Conservation (phyloP, 2,329 filamentous ascomycete species). For the Diplocarpon mali region DNA sequence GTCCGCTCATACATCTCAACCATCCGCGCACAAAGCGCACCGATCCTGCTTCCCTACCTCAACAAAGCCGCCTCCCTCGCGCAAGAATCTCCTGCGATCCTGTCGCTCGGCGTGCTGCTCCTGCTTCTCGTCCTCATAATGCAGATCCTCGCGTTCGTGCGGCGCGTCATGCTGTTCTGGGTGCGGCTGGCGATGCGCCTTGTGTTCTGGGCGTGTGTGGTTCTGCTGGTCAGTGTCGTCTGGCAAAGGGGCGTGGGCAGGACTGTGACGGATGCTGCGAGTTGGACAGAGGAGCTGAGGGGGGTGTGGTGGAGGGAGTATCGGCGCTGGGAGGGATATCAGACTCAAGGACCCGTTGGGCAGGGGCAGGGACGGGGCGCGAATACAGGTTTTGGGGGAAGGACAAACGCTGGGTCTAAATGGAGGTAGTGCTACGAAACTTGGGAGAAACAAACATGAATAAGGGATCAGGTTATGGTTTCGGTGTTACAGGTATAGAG, state of each 20-base stretch:
- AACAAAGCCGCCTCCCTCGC: constrained; percentile 9
- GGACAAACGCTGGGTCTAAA: constrained; percentile 15
- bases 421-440: constrained; percentile 14
- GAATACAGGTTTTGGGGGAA: constrained; percentile 14
- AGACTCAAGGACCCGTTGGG: constrained; percentile 25
- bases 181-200: constrained; percentile 53
- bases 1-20: constrained; percentile 6
- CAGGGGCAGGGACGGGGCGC: constrained; percentile 4
- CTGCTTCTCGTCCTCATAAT: constrained; percentile 51
- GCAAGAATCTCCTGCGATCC: constrained; percentile 25
- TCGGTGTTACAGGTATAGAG: neutral
- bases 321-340: constrained; percentile 39
- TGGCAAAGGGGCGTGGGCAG: constrained; percentile 57
- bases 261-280: constrained; percentile 48
- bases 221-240: constrained; percentile 42
- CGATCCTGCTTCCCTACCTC: constrained; percentile 17
- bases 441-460: neutral
- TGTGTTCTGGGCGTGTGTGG: constrained; percentile 51
- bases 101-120: constrained; percentile 44
- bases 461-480: neutral
- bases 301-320: constrained; percentile 49
- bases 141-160: constrained; percentile 56
- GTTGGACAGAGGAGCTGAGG: constrained; percentile 38
- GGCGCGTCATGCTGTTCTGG: constrained; percentile 67
- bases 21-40: constrained; percentile 7